Base-by-base conservation (phyloP, 305 asterid genomes). In the Fraxinus sp. region DNA sequence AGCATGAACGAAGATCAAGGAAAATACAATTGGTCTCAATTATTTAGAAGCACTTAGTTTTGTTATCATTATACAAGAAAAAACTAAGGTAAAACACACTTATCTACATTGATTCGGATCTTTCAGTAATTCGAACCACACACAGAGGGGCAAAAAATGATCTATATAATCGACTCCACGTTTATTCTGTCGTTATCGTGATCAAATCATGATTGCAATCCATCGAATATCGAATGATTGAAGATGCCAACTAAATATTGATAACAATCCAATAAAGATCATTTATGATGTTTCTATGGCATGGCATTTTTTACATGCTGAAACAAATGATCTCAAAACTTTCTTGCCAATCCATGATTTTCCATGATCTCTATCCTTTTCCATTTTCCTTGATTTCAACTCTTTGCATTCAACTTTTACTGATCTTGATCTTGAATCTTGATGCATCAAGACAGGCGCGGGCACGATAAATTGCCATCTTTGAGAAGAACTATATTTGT, bases 391-490 rank as follows among this genome's bases (percentile, higher is more conserved):
- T 41, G 86, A 28, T 18, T 85, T 84, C 64, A 66, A 5, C 32
- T 79, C 86, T 76, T 83, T 80, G 24, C 79, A 59, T 36, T 81
- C 72, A 20, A 16, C 55, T 55, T 86, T 91, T 52, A 52, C 24
- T 52, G 64, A 52, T 44, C 89, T 86, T 26, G 89, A 78, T 37
- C 86, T 81, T 30, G 93, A 86, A 20, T 79, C 83, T 76, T 85
- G 91, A 35, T 83, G 89, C 68, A 73, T 86, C 85, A 90, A 68
- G 7, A 84, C 88, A 33, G 96, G 97, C 1, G 89, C 88, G 0
- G 93, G 92, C 9, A 89, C 86, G 5, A 94, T 90, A 79, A 93
- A 92, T 62, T 93, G 97, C 96, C 93, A 94, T 79, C 90, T 84
- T 26, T 81, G 86, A n/a, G 93, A 84, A 62, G 92, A 62, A 9